phyloP scores from a whole-genome alignment of 2,329 filamentous ascomycete genomes.

The Pestalotiopsis sp. region DNA sequence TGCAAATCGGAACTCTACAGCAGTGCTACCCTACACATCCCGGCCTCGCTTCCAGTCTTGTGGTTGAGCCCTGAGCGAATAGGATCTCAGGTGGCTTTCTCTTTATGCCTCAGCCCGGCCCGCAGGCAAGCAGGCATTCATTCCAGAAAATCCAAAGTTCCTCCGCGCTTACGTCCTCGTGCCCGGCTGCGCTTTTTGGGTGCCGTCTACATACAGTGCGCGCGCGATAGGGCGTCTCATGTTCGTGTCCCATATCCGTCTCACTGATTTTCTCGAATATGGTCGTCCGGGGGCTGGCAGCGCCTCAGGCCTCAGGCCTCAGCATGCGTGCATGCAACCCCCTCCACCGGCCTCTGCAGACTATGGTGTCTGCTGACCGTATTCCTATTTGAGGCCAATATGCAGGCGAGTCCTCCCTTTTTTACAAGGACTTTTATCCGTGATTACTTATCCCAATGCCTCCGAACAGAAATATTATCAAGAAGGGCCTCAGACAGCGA shows the following conservation, averaged over 20 bases:
- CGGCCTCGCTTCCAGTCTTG: not conserved
- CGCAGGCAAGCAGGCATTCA: not conserved
- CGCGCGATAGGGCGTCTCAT: not conserved
- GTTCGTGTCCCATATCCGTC: not conserved
- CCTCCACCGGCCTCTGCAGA: not conserved
- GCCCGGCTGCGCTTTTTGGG: not conserved
- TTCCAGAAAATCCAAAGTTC: conserved; percentile 7
- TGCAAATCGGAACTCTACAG: not conserved
- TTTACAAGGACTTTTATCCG: not conserved
- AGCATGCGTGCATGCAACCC: not conserved
- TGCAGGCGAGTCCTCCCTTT: not conserved
- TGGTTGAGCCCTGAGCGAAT: not conserved
- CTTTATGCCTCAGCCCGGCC: not conserved
- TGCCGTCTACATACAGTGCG: not conserved
- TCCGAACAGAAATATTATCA: not conserved
- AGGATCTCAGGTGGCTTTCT: not conserved
- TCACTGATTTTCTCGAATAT: not conserved
- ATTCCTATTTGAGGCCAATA: not conserved
- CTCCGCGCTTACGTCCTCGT: conserved; percentile 17
- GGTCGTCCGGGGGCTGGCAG: not conserved
- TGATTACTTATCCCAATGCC: not conserved
- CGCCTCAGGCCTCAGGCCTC: not conserved
- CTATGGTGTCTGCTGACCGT: not conserved
- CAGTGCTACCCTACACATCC: not conserved
- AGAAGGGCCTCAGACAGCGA: not conserved